Evolutionary conservation across 768 basidiomycete species (phyloP).

Genomic region (Hebeloma cylindrosporum): DNA sequence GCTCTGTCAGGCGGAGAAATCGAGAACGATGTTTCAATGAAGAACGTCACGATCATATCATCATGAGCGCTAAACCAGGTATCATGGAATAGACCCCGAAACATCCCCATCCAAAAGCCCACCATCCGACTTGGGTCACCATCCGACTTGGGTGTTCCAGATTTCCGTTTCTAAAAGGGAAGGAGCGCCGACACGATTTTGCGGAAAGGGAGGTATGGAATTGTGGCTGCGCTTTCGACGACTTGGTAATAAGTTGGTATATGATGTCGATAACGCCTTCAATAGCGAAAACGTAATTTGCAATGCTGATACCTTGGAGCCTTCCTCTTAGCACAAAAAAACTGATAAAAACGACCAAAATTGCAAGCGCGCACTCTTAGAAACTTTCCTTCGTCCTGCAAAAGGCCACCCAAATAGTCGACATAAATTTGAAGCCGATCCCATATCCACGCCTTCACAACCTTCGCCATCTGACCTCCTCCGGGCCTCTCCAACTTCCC

Average conservation of each 20-base stretch:
- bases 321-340: background rate
- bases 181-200: conserved; percentile 61
- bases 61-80: conserved; percentile 78
- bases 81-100: conserved; percentile 57
- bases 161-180: conserved; percentile 44
- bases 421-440: conserved; percentile 72
- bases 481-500: conserved; percentile 54
- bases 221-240: conserved; percentile 51
- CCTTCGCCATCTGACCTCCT: conserved; percentile 55
- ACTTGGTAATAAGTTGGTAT: no score
- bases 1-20: conserved; percentile 90
- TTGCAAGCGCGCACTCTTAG: conserved; percentile 60
- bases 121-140: no score
- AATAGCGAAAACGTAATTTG: conserved; percentile 76
- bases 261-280: conserved; percentile 72
- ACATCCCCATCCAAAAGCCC: conserved; percentile 57
- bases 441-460: conserved; percentile 79
- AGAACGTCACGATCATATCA: conserved; percentile 86
- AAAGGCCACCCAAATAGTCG: conserved; percentile 62
- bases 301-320: conserved; percentile 59
- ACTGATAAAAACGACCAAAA: no score
- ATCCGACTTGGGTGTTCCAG: conserved; percentile 21
- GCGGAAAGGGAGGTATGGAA: conserved; percentile 67
- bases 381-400: conserved; percentile 75
- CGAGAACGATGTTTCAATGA: conserved; percentile 90